phyloP scores from a whole-genome alignment of 768 basidiomycete species.

The Strobilomyces confusus region DNA sequence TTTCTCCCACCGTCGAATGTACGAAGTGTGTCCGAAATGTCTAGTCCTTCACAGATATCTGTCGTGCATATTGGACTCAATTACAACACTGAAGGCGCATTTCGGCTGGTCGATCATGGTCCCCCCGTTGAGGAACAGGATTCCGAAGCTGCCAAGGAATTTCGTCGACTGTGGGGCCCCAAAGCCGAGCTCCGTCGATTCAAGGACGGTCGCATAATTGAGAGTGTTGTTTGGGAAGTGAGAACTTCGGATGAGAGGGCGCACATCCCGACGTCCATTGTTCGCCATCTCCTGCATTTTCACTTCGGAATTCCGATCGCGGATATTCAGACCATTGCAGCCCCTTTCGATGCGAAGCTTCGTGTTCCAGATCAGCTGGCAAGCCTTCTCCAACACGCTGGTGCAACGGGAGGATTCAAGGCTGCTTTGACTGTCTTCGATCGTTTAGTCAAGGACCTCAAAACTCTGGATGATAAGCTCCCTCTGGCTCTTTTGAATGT shows the following conservation, averaged over 20 bases:
- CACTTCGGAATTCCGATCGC: constrained; percentile 67
- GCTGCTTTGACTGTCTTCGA: constrained; percentile 78
- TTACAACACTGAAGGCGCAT: constrained; percentile 66
- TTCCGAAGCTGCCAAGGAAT: constrained; percentile 47
- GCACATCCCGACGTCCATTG: constrained; percentile 71
- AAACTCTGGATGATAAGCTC: constrained; percentile 62
- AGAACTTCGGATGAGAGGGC: constrained; percentile 74
- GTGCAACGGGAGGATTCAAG: constrained; percentile 57
- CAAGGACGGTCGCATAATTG: constrained; percentile 89
- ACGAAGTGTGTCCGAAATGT: constrained; percentile 50
- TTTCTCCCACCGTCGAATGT: constrained; percentile 47
- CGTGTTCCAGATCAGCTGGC: constrained; percentile 55
- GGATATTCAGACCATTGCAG: constrained; percentile 57
- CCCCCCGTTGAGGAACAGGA: constrained; percentile 68
- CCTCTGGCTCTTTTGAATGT: constrained; percentile 77
- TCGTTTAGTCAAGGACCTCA: constrained; percentile 67
- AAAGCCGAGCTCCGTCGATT: constrained; percentile 92
- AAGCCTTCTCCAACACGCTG: constrained; percentile 31
- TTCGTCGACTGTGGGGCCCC: constrained; percentile 85
- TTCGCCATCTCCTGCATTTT: constrained; percentile 64
- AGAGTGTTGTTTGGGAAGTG: constrained; percentile 97
- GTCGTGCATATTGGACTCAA: constrained; percentile 70
- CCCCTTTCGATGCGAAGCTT: constrained; percentile 53
- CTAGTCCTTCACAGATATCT: constrained; percentile 46
- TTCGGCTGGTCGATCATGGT: constrained; percentile 89